Percentiles rank a stretch among this genome's conserved stretches.
phyloP scores from a whole-genome alignment of 192 early-diverging fungal genomes.

The Phlyctochytrium planicorne region DNA sequence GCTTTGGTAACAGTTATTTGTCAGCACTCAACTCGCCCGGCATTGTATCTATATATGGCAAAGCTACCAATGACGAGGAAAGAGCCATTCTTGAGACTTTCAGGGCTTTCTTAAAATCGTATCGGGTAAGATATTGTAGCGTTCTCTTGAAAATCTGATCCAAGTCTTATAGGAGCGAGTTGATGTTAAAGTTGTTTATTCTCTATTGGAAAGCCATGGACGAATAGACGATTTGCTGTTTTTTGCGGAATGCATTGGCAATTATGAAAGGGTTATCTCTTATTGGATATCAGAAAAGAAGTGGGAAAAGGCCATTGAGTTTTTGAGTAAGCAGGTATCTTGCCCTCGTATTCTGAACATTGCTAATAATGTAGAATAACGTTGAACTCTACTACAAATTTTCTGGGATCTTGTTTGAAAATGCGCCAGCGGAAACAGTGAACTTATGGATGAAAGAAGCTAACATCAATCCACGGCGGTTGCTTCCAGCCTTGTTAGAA shows the following conservation, averaged over 20 bases:
- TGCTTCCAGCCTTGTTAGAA: slow-evolving; percentile 86
- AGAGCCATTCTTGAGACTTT: slow-evolving; percentile 53
- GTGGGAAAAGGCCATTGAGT: slow-evolving; percentile 72
- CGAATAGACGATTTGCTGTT: slow-evolving; percentile 76
- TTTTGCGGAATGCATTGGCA: slow-evolving; percentile 80
- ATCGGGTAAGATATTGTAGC: slow-evolving; percentile 53
- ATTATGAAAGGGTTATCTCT: slow-evolving; percentile 82
- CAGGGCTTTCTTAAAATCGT: slow-evolving; percentile 64
- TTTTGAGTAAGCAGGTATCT: slow-evolving; percentile 73
- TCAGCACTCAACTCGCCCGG: too few species aligned
- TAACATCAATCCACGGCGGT: slow-evolving; percentile 73
- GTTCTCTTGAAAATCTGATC: slow-evolving; percentile 10
- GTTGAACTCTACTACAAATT: slow-evolving; percentile 87
- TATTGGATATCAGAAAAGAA: slow-evolving; percentile 81
- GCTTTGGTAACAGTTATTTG: slow-evolving; percentile 36
- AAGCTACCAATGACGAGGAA: too few species aligned
- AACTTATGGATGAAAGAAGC: slow-evolving; percentile 84
- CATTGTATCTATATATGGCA: too few species aligned
- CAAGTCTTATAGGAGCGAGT: slow-evolving; percentile 31
- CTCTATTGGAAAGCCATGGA: slow-evolving; percentile 84
- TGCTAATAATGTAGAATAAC: slow-evolving; percentile 47
- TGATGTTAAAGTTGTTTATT: slow-evolving; percentile 65
- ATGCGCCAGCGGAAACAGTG: slow-evolving; percentile 81
- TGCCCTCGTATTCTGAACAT: slow-evolving; percentile 9
- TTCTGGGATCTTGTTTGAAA: slow-evolving; percentile 81